These are phyloP conservation scores for Kluyveromyces lactis DNA, from an alignment of 805 yeast genomes.

Conservation along the genomic window DNA sequence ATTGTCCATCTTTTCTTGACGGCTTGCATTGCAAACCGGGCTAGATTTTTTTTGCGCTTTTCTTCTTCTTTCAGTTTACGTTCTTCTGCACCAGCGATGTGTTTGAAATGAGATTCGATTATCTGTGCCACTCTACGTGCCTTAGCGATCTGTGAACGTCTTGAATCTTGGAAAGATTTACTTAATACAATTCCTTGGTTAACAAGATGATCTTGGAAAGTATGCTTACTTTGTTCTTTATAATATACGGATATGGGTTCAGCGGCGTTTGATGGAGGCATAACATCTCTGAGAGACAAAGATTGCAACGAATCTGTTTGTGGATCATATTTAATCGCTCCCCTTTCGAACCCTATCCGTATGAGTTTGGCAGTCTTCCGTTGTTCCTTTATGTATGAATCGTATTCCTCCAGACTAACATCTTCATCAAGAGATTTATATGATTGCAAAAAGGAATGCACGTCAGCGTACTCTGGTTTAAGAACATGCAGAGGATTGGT, in stretches of 20 bases:
- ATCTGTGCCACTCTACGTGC: conserved; percentile 68
- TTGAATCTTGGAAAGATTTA: conserved; percentile 56
- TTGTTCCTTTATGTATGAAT: conserved; percentile 48
- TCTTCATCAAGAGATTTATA: conserved; percentile 57
- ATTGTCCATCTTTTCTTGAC: conserved; percentile 86
- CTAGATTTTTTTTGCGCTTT: conserved; percentile 55
- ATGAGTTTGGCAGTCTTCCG: conserved; percentile 34
- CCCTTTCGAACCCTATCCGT: conserved; percentile 38
- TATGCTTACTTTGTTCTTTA: conserved; percentile 32
- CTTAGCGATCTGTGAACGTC: conserved; percentile 55
- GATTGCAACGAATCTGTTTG: conserved; percentile 33
- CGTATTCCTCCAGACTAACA: conserved; percentile 50
- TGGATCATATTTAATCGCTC: conserved; percentile 38
- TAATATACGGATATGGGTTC: conserved; percentile 38
- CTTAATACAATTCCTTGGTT: conserved; percentile 71
- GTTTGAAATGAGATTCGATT: conserved; percentile 81
- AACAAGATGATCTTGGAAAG: conserved; percentile 66
- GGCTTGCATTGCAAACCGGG: conserved; percentile 74
- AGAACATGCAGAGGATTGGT: conserved; percentile 55
- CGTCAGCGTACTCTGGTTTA: conserved; percentile 33
- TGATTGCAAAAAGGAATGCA: conserved; percentile 43
- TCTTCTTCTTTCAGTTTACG: conserved; percentile 69
- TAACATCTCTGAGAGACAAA: conserved; percentile 36
- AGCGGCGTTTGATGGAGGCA: conserved; percentile 33
- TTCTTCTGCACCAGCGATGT: conserved; percentile 83